These are phyloP conservation scores for Populus hybrid DNA, from an alignment of 441 rosid species.

Conservation along the genomic window DNA sequence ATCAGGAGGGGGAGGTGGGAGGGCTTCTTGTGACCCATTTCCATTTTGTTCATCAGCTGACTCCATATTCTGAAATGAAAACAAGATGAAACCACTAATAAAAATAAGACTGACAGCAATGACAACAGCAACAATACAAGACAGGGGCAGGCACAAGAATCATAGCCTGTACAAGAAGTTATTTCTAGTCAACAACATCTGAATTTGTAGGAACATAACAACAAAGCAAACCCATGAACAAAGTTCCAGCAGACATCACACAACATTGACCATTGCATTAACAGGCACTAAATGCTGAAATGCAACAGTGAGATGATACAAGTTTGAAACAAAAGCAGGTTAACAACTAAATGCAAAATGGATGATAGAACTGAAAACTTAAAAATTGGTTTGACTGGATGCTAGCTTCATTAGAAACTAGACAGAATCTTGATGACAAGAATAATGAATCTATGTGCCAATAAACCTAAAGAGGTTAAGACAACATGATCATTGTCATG, in stretches of 20 bases:
- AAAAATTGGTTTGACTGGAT: background rate
- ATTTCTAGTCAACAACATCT: background rate
- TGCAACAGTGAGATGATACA: background rate
- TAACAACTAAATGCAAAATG: background rate
- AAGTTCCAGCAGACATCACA: background rate
- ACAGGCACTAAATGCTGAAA: background rate
- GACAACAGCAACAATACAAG: background rate
- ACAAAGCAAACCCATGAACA: background rate
- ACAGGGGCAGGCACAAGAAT: background rate
- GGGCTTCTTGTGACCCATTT: conserved; percentile 25
- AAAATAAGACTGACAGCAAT: background rate
- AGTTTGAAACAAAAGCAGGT: background rate
- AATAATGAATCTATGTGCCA: background rate
- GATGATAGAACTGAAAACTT: background rate
- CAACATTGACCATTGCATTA: background rate
- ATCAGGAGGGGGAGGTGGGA: conserved; percentile 52
- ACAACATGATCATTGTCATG: background rate
- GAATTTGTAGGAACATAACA: background rate
- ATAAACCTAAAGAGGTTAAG: background rate
- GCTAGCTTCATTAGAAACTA: background rate
- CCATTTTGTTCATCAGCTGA: conserved; percentile 20
- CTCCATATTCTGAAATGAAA: conserved; percentile 21
- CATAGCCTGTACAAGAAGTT: background rate
- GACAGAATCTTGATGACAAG: background rate
- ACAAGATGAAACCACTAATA: background rate